A percentile compares a stretch with the other conserved stretches of the same genome.
These are phyloP conservation scores for Thielaviopsis ethacetica DNA, from an alignment of 2,329 filamentous ascomycete species.

Conservation along the genomic window DNA sequence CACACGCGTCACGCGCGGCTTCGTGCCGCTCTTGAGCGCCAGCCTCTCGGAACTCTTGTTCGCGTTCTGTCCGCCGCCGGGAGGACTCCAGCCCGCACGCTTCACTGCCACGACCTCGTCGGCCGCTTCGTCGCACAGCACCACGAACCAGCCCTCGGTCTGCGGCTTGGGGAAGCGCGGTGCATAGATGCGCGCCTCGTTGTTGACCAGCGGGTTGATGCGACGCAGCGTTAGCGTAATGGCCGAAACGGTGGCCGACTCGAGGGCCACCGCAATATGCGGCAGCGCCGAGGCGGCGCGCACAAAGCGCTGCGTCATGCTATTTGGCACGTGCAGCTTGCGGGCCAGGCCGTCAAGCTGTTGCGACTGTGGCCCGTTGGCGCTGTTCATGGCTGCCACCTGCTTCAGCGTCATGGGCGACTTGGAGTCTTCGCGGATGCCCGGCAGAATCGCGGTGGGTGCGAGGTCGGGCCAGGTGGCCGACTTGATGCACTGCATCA, in stretches of 20 bases:
- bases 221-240: conserved; percentile 50
- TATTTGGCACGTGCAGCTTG: conserved; percentile 31
- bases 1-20: conserved; percentile 1
- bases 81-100: conserved; percentile 54
- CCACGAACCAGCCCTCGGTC: conserved; percentile 80
- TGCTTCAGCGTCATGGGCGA: conserved; percentile 27
- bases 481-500: conserved; percentile 85
- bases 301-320: conserved; percentile 29
- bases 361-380: conserved; percentile 9
- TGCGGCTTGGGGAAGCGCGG: conserved; percentile 88
- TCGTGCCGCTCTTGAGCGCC: conserved; percentile 7
- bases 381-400: conserved; percentile 21
- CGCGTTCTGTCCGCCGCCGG: conserved; percentile 12
- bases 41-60: conserved; percentile 12
- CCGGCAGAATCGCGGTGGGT: conserved; percentile 64
- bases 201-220: conserved; percentile 46
- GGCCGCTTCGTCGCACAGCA: conserved; percentile 48
- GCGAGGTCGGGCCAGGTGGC: conserved; percentile 80
- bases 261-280: conserved; percentile 42
- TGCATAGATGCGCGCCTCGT: conserved; percentile 63
- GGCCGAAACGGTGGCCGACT: conserved; percentile 22
- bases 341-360: conserved; percentile 29
- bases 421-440: conserved; percentile 33
- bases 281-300: conserved; percentile 54
- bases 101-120: conserved; percentile 80